phyloP scores from a whole-genome alignment of 1,284 basidiomycete genomes.

The Sanghuangporus baumii region DNA sequence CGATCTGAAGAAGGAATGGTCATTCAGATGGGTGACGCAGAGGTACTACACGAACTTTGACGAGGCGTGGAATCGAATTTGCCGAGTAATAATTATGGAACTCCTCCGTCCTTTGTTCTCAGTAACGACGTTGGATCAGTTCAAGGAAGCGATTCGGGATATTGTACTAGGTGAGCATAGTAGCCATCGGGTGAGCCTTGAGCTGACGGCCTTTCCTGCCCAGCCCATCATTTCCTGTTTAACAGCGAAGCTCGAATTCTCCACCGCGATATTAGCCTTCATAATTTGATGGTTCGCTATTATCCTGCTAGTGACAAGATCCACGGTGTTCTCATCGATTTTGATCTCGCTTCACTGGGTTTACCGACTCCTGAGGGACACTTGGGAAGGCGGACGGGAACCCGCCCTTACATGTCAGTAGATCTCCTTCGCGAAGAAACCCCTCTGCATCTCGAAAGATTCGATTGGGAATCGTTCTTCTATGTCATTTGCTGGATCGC shows the following conservation, averaged over 20 bases:
- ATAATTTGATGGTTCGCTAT: not conserved
- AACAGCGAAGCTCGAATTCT: not conserved
- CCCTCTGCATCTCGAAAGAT: not conserved
- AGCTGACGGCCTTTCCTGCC: not conserved
- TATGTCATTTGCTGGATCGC: conserved; percentile 1
- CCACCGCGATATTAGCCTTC: not conserved
- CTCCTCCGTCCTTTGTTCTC: not conserved
- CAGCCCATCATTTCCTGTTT: not conserved
- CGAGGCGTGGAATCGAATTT: not conserved
- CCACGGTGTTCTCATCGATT: not conserved
- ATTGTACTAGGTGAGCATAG: not conserved
- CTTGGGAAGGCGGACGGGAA: not conserved
- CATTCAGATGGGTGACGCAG: not conserved
- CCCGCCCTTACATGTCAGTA: not conserved
- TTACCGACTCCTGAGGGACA: not conserved
- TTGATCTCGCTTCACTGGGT: not conserved
- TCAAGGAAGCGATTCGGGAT: not conserved
- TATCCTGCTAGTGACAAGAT: not conserved
- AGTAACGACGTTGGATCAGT: not conserved
- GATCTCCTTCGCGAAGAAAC: not conserved
- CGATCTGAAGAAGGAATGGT: not conserved
- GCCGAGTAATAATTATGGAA: not conserved
- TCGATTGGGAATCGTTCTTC: conserved; percentile 4
- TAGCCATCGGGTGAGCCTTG: not conserved
- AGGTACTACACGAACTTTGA: not conserved